phyloP scores from a whole-genome alignment of 768 basidiomycete genomes.

The Amanita polypyramis region DNA sequence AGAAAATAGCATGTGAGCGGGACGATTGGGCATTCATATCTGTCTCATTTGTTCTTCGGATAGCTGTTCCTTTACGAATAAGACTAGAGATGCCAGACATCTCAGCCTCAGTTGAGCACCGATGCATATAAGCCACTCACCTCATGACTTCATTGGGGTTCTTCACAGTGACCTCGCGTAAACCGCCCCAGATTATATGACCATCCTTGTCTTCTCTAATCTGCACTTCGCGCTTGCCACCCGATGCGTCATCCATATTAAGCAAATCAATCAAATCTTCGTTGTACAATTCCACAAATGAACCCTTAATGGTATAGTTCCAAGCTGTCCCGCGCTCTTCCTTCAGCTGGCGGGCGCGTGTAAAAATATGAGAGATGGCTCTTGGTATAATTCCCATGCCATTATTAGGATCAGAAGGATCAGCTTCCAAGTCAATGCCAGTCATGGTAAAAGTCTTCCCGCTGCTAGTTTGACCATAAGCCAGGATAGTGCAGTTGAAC shows the following conservation, averaged over 20 bases:
- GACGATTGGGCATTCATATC: constrained; percentile 99
- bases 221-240: constrained; percentile 75
- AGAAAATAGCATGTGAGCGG: constrained; percentile 98
- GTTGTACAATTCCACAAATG: constrained; percentile 97
- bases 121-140: constrained; percentile 33
- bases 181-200: constrained; percentile 93
- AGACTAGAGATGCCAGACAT: constrained; percentile 37
- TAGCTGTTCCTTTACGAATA: constrained; percentile 80
- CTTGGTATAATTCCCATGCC: constrained; percentile 94
- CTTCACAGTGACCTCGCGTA: constrained; percentile 85
- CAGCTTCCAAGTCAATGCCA: constrained; percentile 81
- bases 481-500: constrained; percentile 95
- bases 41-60: constrained; percentile 92
- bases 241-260: constrained; percentile 55
- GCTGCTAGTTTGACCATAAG: constrained; percentile 95
- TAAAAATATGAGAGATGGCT: constrained; percentile 84
- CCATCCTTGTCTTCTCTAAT: constrained; percentile 97
- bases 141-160: constrained; percentile 86
- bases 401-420: constrained; percentile 73
- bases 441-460: constrained; percentile 99
- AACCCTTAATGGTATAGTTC: constrained; percentile 76
- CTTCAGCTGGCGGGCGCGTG: constrained; percentile 63
- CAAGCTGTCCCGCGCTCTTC: constrained; percentile 66
- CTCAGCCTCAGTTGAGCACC: constrained; percentile 2
- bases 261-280: constrained; percentile 97